Conservation (phyloP, 2,329 filamentous ascomycete species). For the Venturia oleaginea region DNA sequence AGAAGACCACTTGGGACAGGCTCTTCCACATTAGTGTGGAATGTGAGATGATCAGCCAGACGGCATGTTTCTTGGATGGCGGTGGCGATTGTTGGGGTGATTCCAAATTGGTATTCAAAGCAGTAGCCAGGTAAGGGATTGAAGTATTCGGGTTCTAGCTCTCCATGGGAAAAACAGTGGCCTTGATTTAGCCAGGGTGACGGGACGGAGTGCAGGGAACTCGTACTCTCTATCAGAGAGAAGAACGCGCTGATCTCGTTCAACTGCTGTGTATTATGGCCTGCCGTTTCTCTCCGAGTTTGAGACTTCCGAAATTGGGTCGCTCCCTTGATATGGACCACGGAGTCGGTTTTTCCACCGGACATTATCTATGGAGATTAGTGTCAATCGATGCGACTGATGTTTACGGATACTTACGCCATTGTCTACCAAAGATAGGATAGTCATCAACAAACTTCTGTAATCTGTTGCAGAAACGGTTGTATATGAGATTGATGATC, state of each 20-base stretch:
- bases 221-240: background rate
- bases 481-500: background rate
- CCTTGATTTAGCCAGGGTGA: background rate
- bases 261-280: background rate
- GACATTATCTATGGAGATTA: background rate
- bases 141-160: background rate
- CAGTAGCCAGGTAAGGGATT: background rate
- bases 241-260: slow-evolving; percentile 3
- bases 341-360: background rate
- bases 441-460: background rate
- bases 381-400: background rate
- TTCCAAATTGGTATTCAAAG: background rate
- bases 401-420: background rate
- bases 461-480: background rate
- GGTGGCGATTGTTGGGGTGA: background rate
- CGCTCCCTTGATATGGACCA: background rate
- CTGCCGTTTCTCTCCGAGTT: background rate
- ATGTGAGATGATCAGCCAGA: slow-evolving; percentile 3
- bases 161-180: background rate
- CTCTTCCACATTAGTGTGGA: background rate
- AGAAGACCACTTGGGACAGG: background rate
- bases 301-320: slow-evolving; percentile 2
- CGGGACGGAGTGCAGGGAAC: background rate
- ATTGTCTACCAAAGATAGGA: background rate
- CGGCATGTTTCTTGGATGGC: background rate